phyloP scores from a whole-genome alignment of 2,329 filamentous ascomycete species.

The Sclerotinia glacialis region DNA sequence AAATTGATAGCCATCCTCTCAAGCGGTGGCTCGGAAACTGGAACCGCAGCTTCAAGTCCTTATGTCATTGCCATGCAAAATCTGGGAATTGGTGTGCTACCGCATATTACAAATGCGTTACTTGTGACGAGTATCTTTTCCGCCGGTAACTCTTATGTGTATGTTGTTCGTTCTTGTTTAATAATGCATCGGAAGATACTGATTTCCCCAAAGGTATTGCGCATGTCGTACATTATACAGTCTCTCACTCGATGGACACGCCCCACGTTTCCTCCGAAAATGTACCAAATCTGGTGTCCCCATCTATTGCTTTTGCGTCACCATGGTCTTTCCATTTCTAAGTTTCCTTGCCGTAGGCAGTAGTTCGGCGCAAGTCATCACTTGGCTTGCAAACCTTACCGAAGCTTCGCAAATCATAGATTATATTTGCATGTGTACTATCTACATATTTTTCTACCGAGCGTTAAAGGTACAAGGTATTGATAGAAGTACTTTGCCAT shows the following conservation, averaged over 20 bases:
- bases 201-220: slow-evolving; percentile 46
- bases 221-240: slow-evolving; percentile 68
- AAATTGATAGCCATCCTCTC: slow-evolving; percentile 45
- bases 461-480: slow-evolving; percentile 67
- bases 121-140: slow-evolving; percentile 62
- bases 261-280: slow-evolving; percentile 57
- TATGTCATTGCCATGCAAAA: slow-evolving; percentile 61
- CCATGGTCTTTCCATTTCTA: slow-evolving; percentile 65
- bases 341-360: slow-evolving; percentile 66
- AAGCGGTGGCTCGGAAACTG: slow-evolving; percentile 47
- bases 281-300: slow-evolving; percentile 60
- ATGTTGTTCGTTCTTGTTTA: background rate
- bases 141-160: slow-evolving; percentile 57
- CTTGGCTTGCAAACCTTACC: slow-evolving; percentile 51
- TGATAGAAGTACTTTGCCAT: slow-evolving; percentile 62
- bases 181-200: background rate
- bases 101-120: slow-evolving; percentile 66
- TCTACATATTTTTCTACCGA: slow-evolving; percentile 68
- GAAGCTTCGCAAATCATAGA: slow-evolving; percentile 74
- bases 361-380: slow-evolving; percentile 42
- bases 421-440: slow-evolving; percentile 64
- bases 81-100: slow-evolving; percentile 61
- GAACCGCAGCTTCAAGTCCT: slow-evolving; percentile 43
- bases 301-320: slow-evolving; percentile 62
- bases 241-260: slow-evolving; percentile 63